Base-by-base conservation (phyloP, 305 asterid species). In the Fraxinus ornus region DNA sequence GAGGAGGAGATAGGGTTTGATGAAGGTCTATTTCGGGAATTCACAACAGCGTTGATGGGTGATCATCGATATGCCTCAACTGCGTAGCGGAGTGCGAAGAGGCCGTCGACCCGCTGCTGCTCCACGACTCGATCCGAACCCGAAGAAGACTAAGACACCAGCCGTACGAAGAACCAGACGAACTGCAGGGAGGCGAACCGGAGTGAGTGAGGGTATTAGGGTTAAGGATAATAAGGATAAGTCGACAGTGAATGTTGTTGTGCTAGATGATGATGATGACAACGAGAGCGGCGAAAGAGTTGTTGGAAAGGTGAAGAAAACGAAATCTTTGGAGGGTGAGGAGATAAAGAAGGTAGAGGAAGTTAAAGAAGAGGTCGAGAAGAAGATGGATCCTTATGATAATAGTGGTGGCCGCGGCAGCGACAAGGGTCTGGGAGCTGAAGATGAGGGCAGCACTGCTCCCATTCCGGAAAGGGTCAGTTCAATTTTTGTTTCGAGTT, bases 11-110 rank as follows among this genome's bases (percentile, higher is more conserved):
- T 28, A 28, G 70, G 32, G 22, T 33, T 83, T 86, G 85, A 84
- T 86, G 90, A 89, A 83, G 87, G 75, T 73, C 7, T 82, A 75
- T 74, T 71, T 75, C 30, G 85, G 78, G 77, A 41, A 66, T 79
- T 62, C 77, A 32, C 26, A 80, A 3, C 83, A 80, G 87, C 57
- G 81, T 81, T 83, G 75, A 76, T 80, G 83, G 88, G 79, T 86
- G 89, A 84, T 71, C 89, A 64, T 85, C 77, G 89, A 78, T 85
- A 93, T 92, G 95, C 95, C 95, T 90, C 94, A 89, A 88, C 91
- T 91, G 93, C 94, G 95, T 87, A 90, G 95, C 91, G 97, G 93
- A 86, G 92, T 86, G 84, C 92, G 94, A 86, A 79, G 89, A 89
- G 93, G 92, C 88, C 92, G 91, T 85, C 91, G 76, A 68, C 83